These are phyloP conservation scores for Phialophora tarda DNA, from an alignment of 2,329 filamentous ascomycete genomes.

Conservation along the genomic window DNA sequence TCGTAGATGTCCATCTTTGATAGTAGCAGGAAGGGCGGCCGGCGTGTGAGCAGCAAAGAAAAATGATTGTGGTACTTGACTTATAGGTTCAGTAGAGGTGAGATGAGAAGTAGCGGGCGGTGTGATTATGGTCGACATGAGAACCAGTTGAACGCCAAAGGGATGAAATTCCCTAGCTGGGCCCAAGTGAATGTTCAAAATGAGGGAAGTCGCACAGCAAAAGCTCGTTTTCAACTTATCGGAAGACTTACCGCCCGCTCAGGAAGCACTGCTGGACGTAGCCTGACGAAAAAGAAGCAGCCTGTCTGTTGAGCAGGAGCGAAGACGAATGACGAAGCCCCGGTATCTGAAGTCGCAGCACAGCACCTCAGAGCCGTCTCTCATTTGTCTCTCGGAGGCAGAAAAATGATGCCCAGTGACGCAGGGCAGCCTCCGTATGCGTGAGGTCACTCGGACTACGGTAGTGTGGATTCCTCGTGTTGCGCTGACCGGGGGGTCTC, in stretches of 20 bases:
- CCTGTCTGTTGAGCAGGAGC: conserved; percentile 4
- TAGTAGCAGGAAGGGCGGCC: background rate
- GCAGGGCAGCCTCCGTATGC: conserved; percentile 29
- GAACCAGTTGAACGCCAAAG: conserved; percentile 21
- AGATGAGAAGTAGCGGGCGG: conserved; percentile 21
- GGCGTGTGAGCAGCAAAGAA: conserved; percentile 8
- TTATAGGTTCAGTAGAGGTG: conserved; percentile 4
- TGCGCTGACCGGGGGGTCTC: background rate
- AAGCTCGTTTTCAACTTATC: conserved; percentile 23
- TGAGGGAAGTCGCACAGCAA: conserved; percentile 22
- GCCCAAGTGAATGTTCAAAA: conserved; percentile 16
- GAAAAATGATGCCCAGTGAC: conserved; percentile 24
- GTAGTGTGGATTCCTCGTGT: conserved; percentile 14
- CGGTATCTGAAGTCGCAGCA: conserved; percentile 16
- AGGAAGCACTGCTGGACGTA: conserved; percentile 9
- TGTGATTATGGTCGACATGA: conserved; percentile 20
- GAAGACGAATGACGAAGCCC: conserved; percentile 18
- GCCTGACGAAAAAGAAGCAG: background rate
- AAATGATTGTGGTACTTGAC: conserved; percentile 11
- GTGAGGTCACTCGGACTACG: conserved; percentile 34
- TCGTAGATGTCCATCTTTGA: conserved; percentile 30
- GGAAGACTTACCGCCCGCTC: conserved; percentile 29
- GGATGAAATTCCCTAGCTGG: conserved; percentile 22
- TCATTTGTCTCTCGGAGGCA: conserved; percentile 24
- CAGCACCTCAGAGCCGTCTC: conserved; percentile 10